phyloP scores from a whole-genome alignment of 1,139 yeast species.

The Candida buenavistaensis region DNA sequence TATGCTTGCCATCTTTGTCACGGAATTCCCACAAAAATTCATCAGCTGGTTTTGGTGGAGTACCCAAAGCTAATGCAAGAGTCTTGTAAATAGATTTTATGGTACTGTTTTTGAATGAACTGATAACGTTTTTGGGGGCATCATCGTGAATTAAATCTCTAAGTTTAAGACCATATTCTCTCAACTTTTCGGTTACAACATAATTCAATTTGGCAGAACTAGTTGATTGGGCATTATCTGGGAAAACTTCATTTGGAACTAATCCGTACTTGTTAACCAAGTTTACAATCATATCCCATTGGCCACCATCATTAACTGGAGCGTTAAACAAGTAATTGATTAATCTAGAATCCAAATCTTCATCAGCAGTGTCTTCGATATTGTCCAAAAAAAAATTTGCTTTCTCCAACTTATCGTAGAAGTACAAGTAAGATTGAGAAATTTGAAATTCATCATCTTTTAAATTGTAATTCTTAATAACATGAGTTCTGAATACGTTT shows the following conservation, averaged over 20 bases:
- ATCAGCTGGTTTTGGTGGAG: conserved; percentile 74
- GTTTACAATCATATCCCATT: conserved; percentile 79
- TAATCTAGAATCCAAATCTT: conserved; percentile 66
- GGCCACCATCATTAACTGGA: conserved; percentile 83
- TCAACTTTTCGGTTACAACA: conserved; percentile 62
- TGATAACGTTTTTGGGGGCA: conserved; percentile 21
- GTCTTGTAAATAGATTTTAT: conserved; percentile 63
- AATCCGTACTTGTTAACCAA: conserved; percentile 75
- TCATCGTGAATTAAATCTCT: conserved; percentile 44
- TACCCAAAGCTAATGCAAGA: conserved; percentile 66
- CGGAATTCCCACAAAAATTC: conserved; percentile 70
- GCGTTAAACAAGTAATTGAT: conserved; percentile 60
- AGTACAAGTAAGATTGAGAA: conserved; percentile 52
- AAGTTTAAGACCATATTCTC: conserved; percentile 72
- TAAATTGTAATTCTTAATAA: conserved; percentile 62
- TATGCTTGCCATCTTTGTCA: conserved; percentile 69
- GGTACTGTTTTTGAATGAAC: conserved; percentile 45
- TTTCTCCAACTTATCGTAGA: conserved; percentile 37
- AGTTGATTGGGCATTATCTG: conserved; percentile 70
- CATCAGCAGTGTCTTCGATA: conserved; percentile 63
- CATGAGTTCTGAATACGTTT: conserved; percentile 63
- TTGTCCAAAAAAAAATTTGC: conserved; percentile 78
- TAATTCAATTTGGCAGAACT: conserved; percentile 58
- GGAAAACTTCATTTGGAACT: conserved; percentile 70
- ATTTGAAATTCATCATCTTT: conserved; percentile 63